Evolutionary conservation across 2,329 filamentous ascomycete species (phyloP), one percentile per base, ranked within the genome.

Genomic region (Xylaria sp.): DNA sequence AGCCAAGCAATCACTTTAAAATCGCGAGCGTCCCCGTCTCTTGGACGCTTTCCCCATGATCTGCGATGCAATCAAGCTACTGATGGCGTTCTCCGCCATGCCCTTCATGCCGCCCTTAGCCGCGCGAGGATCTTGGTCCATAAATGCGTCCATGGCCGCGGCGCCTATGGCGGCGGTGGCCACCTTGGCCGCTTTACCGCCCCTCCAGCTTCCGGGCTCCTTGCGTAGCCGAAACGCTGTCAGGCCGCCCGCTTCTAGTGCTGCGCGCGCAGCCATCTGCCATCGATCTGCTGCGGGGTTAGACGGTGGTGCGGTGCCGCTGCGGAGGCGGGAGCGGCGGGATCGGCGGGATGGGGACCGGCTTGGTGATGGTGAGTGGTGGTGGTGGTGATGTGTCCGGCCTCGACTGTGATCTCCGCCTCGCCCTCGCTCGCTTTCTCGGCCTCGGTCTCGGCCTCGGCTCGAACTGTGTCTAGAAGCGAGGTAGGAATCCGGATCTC

Each of bases 161-260:
- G 84, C 84, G 19, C 83, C 83, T 1, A 86, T 67, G 1, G 84
- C 84, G 1, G 84, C 83, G 1, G 83, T 83, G 1, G 83, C 84
- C 2, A 86, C 77, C 61, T 83, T 83, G 53, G 82, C 82, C 4
- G 83, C 84, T 70, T 86, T 86, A 11, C 82, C 75, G 0, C 84
- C 83, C 4, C 83, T 75, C 84, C 84, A 86, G 0, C 80, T 76
- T 2, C 83, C 81, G 1, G 80, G 78, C 17, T 85, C 81, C 54
- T 82, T 79, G 57, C 83, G 82, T 56, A 82, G 78, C 56, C 82
- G 79, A 77, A 85, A 82, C 8, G 83, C 83, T 2, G 84, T 83
- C 56, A 85, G 78, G 1, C 84, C 84, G 42, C 84, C 84, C 0
- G 84, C 84, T 39, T 82, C 80, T 1, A 86, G 75, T 2, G 84